Base-by-base conservation (phyloP, 1,284 basidiomycete genomes). In the Cutaneotrichosporon cavernicola region DNA sequence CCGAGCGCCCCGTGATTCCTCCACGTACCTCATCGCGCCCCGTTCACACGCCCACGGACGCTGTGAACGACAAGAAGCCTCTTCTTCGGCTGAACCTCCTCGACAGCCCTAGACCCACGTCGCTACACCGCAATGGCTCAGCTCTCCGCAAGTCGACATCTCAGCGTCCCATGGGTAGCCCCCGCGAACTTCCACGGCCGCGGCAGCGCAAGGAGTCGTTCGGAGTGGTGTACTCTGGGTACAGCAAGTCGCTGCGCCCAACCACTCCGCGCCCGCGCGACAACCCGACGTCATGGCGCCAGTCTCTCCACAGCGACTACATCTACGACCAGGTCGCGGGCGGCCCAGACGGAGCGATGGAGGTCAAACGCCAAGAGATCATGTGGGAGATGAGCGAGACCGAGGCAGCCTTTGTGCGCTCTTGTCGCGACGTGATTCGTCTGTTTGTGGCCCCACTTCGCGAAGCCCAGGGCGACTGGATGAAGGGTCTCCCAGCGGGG, bases 391-490 rank as follows among this genome's bases (percentile, higher is more conserved):
- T 94, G 55, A 85, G 83, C 68, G 83, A 86, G 55, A 86, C 88
- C 0, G 92, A 96, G 79, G 82, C 84, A 47, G 73, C 79, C 0
- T 92, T 93, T 69, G 85, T 92, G 60, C 81, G 83, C 34, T 86
- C 84, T 1, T 81, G 93, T 36, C 84, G 85, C 47, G 83, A 83
- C 56, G 87, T 90, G 64, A 81, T 92, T 14, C 80, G 83, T 6
- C 77, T 88, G 5, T 93, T 92, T 73, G 85, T 91, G 31, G 81
- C 86, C 5, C 92, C 92, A 0, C 83, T 96, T 5, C 87, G 90
- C 10, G 76, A 74, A 0, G 60, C 60, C 9, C 60, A 61, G 14
- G 83, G 86, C 2, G 86, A 82, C 2, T 95, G 92, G 90, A 88
- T 95, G 47, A 81, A 85, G 4, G 92, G 91, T 4, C 79, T 95